Evolutionary conservation across 1,284 basidiomycete genomes (phyloP), one percentile per base, ranked within the genome.

Genomic region (Pseudozyma thailandica): DNA sequence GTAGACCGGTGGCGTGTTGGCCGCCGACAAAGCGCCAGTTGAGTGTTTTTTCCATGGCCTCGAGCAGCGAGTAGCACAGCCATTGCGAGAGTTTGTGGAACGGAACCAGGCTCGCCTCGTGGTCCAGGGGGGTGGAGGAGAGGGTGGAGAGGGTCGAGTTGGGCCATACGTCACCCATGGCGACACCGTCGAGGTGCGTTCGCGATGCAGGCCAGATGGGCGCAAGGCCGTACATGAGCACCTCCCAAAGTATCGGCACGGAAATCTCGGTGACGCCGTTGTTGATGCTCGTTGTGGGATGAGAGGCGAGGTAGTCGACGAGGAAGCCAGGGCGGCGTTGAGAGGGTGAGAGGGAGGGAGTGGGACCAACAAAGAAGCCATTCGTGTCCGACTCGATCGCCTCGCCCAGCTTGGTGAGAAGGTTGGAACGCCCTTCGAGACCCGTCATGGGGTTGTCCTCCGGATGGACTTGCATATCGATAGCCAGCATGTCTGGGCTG

Each of bases 51-150:
- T 74, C 65, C 44, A 80, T 73, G 3, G 71, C 68, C 37, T 74
- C 75, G 50, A 74, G 51, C 23, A 79, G 50, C 7, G 74, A 76
- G 48, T 79, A 79, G 50, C 66, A 72, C 37, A 79, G 46, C 94
- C 95, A 98, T 69, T 92, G 91, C 0, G 92, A 63, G 18, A 98
- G 87, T 82, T 97, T 98, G 85, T 98, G 94, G 86, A 97, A 98
- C 0, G 93, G 91, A 3, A 97, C 92, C 37, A 93, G 86, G 45
- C 88, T 33, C 6, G 33, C 50, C 10, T 57, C 26, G 3, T 37
- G 21, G 1, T 21, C 42, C 0, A 50, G 3, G 4, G 31, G 18
- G 1, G 18, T 41, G 1, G 26, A 10, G 44, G 18, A 35, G 21
- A 59, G 23, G 0, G 15, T 0, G 15, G 65, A 42, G 23, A 78